Evolutionary conservation across 179 eudicot species (phyloP), one percentile per base, ranked within the genome.

Genomic region (Corrigiola litoralis): DNA sequence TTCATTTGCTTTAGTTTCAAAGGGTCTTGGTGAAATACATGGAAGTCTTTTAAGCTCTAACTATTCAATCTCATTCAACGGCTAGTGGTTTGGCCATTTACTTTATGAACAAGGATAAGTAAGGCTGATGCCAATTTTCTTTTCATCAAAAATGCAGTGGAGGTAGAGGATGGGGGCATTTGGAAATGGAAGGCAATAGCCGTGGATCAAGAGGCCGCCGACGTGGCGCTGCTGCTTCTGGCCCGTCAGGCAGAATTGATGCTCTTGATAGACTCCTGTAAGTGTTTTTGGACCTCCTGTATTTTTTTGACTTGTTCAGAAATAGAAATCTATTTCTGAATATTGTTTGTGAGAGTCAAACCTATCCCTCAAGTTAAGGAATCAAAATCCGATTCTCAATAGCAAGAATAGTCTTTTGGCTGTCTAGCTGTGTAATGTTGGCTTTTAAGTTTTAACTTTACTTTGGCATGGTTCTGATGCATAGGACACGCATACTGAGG

Each of bases 231-330:
- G 31, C 71, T 50, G 67, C 79, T 50, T 44, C 42, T 34, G 77
- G 81, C 37, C 72, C 62, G 64, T 57, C 81, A 58, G 81, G 84
- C 63, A 88, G 81, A 66, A 79, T 90, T 69, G 94, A 92, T 69
- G 83, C 88, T 49, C 92, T 92, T 61, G 98, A 94, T 55, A 82
- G 97, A 70, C 80, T 85, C 29, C 28, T 92, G 96, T 92, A 79
- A 70, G 87, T 31, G 32, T 24, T 20, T 7, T 17, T 12, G 23
- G 4, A 28, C 29, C 31, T 8, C 16, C 38, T 47, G 57, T 74
- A 1, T 14, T 38, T 3, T 6, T 24, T 34, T 28, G 6, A 18
- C 38, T 17, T 24, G 33, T 23, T 21, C 27, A 8, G 17, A 4
- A 38, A 18, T 13, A 6, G 16, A n/a, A 44, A 8, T 6, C 27